phyloP scores from a whole-genome alignment of 202 grass and related monocot species.

The Schoenoplectus triqueter region DNA sequence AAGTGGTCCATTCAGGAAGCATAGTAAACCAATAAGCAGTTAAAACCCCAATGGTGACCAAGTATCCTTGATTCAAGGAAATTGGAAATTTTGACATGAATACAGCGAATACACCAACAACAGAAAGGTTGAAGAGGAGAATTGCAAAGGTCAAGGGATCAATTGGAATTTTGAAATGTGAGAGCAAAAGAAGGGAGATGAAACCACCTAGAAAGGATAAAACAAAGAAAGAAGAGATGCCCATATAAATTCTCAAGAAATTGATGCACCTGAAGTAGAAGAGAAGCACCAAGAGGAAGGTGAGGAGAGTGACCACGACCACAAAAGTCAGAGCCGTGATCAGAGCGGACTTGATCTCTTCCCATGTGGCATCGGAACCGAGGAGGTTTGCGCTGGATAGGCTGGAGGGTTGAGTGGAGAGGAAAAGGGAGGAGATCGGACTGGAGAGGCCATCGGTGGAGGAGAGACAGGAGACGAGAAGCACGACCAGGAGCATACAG shows the following conservation, averaged over 20 bases:
- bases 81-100: conserved; percentile 78
- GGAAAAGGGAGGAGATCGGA: conserved; percentile 27
- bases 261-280: conserved; percentile 91
- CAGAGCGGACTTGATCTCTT: conserved; percentile 70
- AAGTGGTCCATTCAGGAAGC: conserved; percentile 93
- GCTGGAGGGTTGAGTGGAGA: conserved; percentile 40
- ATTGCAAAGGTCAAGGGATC: conserved; percentile 68
- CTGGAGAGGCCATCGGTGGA: conserved; percentile 31
- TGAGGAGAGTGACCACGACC: conserved; percentile 62
- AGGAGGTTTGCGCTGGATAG: conserved; percentile 38
- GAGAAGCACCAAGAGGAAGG: conserved; percentile 91
- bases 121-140: conserved; percentile 70
- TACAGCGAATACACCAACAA: conserved; percentile 58
- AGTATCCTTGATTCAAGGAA: conserved; percentile 73
- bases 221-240: conserved; percentile 73
- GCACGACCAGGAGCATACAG: conserved; percentile 94
- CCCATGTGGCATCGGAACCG: conserved; percentile 40
- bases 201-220: conserved; percentile 73
- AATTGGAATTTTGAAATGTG: conserved; percentile 63
- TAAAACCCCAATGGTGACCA: conserved; percentile 75
- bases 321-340: conserved; percentile 66
- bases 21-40: conserved; percentile 95
- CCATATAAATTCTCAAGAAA: conserved; percentile 83
- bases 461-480: conserved; percentile 79
- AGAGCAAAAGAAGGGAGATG: conserved; percentile 63